Base-by-base conservation (phyloP, 768 basidiomycete species). In the Pholiota microspora region DNA sequence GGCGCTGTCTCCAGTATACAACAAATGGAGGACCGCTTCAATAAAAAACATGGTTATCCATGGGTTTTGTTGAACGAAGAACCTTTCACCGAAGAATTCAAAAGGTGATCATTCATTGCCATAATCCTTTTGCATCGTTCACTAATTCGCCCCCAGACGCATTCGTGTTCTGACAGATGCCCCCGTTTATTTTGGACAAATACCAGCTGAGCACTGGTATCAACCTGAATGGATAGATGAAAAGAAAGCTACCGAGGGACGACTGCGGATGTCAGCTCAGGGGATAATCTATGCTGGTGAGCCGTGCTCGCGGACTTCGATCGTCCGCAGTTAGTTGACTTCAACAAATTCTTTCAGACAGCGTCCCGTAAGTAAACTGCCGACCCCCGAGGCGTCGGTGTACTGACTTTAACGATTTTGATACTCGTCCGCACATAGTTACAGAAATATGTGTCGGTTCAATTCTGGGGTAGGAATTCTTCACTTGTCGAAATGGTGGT, bases 361-460 rank as follows among this genome's bases (percentile, higher is more conserved):
- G 88, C 63, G 80, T 89, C 21, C 75, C 88, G 86, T 89, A 69
- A 58, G 86, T 81, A 10, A 34, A 18, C 34, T n/a, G 44, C 28
- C 16, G n/a, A n/a, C 23, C 35, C 46, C 40, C 15, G 31, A 21
- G 8, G 32, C 48, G 15, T 49, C 18, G 38, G 10, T 40, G 27
- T 13, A 32, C 32, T 38, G 34, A 34, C 9, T 36, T 31, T 21
- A 23, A 27, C 16, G 24, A 27, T 21, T 52, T 25, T 12, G 31
- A 28, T 48, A 12, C 21, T 34, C 15, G 18, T 27, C 36, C 18
- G 23, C 47, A 46, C 47, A 21, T 61, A 86, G 83, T 16, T 96
- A 97, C 65, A 84, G 94, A 35, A 94, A 96, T 62, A 96, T 97
- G 95, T 97, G 95, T 70, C 84, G 95, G 9, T 98, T 86, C 72